These are phyloP conservation scores for Arabidopsis suecica DNA, from an alignment of 345 rosid genomes.

Conservation along the genomic window DNA sequence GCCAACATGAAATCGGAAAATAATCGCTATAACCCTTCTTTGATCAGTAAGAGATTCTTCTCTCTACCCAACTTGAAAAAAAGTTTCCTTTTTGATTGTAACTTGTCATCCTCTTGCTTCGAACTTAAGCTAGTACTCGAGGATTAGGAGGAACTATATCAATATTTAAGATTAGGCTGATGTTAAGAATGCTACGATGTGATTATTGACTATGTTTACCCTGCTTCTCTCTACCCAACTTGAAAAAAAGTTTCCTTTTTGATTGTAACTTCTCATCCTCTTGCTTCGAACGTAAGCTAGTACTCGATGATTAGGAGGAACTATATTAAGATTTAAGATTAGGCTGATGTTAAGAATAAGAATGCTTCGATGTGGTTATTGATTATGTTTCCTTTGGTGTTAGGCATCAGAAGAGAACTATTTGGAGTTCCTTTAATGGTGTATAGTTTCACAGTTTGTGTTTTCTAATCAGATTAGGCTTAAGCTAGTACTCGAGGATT, in stretches of 20 bases:
- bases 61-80: not conserved
- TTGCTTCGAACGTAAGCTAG: no score
- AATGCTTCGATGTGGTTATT: not conserved
- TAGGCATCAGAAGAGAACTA: not conserved
- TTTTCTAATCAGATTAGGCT: not conserved
- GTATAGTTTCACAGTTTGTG: not conserved
- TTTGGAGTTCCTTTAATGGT: not conserved
- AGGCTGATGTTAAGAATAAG: not conserved
- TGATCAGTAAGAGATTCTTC: slow-evolving; percentile 55
- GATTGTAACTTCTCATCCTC: not conserved
- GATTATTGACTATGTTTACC: not conserved
- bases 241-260: not conserved
- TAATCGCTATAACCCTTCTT: slow-evolving; percentile 63
- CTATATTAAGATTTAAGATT: not conserved
- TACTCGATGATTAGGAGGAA: no score
- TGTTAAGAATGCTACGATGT: not conserved
- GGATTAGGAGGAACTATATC: no score
- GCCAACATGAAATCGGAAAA: slow-evolving; percentile 65
- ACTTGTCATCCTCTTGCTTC: not conserved
- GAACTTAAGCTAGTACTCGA: no score
- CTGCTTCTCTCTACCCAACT: not conserved
- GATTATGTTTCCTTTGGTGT: slow-evolving; percentile 4
- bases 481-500: slow-evolving; percentile 1
- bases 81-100: not conserved
- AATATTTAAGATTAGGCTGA: not conserved